Percentiles rank a stretch among this genome's conserved stretches.
phyloP scores from a whole-genome alignment of 345 rosid genomes.

The Bretschneidera sinensis region DNA sequence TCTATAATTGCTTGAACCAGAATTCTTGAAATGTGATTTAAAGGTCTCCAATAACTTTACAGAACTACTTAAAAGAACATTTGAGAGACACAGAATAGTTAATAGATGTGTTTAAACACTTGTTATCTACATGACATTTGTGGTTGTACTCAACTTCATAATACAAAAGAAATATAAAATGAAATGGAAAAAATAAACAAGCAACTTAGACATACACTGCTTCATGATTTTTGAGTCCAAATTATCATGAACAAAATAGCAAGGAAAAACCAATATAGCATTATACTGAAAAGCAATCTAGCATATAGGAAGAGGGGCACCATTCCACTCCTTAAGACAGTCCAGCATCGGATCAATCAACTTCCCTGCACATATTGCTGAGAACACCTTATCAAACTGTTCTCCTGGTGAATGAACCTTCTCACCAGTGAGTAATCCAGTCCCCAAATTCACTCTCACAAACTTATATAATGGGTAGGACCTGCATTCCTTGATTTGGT shows the following conservation, averaged over 20 bases:
- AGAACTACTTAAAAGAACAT: too few species aligned
- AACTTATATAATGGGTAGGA: conserved; percentile 68
- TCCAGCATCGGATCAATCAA: conserved; percentile 65
- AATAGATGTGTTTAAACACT: background rate
- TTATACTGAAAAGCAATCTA: background rate
- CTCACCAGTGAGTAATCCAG: conserved; percentile 58
- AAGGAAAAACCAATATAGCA: background rate
- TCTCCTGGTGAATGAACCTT: conserved; percentile 60
- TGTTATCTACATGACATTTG: background rate
- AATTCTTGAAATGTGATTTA: too few species aligned
- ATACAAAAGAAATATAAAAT: background rate
- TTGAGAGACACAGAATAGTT: background rate
- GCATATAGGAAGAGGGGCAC: conserved; percentile 62
- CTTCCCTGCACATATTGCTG: conserved; percentile 59
- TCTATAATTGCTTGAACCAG: too few species aligned
- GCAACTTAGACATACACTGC: background rate
- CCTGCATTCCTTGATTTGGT: conserved; percentile 65
- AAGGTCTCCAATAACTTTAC: too few species aligned
- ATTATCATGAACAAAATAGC: background rate
- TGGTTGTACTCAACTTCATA: background rate
- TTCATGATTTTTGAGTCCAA: background rate
- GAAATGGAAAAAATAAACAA: background rate
- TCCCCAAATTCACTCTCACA: conserved; percentile 55
- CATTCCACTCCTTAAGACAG: conserved; percentile 72
- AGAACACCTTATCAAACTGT: conserved; percentile 61